A percentile compares a stretch with the other conserved stretches of the same genome.
phyloP scores from a whole-genome alignment of 495 filamentous ascomycete species.

The Xylaria castorea region DNA sequence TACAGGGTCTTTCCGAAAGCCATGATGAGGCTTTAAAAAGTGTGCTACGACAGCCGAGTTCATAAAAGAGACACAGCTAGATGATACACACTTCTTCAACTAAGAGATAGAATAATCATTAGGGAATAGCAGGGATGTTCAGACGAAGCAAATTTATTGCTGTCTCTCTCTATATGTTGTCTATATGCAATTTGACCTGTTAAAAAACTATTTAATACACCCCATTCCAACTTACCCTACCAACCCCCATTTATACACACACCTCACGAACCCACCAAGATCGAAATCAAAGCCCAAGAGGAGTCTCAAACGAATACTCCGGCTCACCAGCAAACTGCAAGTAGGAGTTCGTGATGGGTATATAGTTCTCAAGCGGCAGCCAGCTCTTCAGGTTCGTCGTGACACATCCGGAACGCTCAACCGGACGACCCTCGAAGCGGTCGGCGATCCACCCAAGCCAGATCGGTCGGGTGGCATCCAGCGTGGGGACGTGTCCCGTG shows the following conservation, averaged over 20 bases:
- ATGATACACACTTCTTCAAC: background rate
- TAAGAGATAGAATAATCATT: background rate
- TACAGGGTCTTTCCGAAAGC: background rate
- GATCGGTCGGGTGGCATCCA: constrained; percentile 44
- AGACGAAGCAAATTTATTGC: background rate
- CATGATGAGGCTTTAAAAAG: background rate
- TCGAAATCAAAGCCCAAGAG: constrained; percentile 32
- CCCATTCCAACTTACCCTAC: background rate
- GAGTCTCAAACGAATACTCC: constrained; percentile 40
- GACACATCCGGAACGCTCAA: constrained; percentile 23
- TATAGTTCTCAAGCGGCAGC: constrained; percentile 38
- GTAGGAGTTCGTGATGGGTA: constrained; percentile 37
- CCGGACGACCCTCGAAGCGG: constrained; percentile 37
- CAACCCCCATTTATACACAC: background rate
- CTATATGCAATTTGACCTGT: background rate
- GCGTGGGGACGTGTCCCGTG: constrained; percentile 45
- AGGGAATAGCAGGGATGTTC: background rate
- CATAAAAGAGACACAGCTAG: too few species aligned
- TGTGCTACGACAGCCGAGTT: background rate
- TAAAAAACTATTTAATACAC: background rate
- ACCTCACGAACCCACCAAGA: background rate
- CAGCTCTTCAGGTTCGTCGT: constrained; percentile 39
- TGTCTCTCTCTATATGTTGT: background rate
- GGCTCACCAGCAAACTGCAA: constrained; percentile 40
- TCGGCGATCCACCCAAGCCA: constrained; percentile 55